Base-by-base conservation (phyloP, 2,329 filamentous ascomycete genomes). In the Cercospora sesami region DNA sequence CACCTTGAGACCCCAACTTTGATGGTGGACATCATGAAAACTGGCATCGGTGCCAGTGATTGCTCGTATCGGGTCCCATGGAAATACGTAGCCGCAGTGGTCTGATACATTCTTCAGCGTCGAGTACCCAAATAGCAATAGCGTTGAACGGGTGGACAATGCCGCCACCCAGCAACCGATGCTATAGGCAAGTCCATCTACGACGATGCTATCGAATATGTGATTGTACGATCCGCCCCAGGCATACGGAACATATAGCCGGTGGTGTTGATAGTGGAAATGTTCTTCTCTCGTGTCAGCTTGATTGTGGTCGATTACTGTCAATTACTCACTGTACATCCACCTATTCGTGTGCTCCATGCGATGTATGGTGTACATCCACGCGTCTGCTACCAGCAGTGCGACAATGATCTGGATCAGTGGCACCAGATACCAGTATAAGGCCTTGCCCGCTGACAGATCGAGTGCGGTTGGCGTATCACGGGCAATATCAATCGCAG, bases 11-110 rank as follows among this genome's bases (percentile, higher is more conserved):
- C 60, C 53, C 53, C 53, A 58, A 7, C 53, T 58, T 58, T 58
- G 53, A 28, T 58, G 53, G 31, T 58, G 53, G n/a, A 58, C 53
- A 58, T 58, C 53, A 21, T 58, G 53, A 9, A 58, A 58, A n/a
- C 53, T 33, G 16, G 53, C 53, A 33, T 58, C 53, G 2, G 53
- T 58, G 6, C 53, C 53, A 58, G 53, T 58, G 30, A 58, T 31
- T 9, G 23, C 26, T 33, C 30, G 23, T 33, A 58, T 58, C 30
- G 30, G 23, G 23, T 58, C 53, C 18, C 53, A 58, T 28, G 53
- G 53, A 28, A 58, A 58, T 8, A 58, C 53, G 26, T 58, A 58
- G 30, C 53, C 53, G 53, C 53, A 58, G 26, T 58, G 53, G 7
- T 58, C 53, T 5, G 30, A 33, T 18, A 58, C 53, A 33, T 58